Base-by-base conservation (phyloP, 2,329 filamentous ascomycete genomes). In the Mariannaea elegans region DNA sequence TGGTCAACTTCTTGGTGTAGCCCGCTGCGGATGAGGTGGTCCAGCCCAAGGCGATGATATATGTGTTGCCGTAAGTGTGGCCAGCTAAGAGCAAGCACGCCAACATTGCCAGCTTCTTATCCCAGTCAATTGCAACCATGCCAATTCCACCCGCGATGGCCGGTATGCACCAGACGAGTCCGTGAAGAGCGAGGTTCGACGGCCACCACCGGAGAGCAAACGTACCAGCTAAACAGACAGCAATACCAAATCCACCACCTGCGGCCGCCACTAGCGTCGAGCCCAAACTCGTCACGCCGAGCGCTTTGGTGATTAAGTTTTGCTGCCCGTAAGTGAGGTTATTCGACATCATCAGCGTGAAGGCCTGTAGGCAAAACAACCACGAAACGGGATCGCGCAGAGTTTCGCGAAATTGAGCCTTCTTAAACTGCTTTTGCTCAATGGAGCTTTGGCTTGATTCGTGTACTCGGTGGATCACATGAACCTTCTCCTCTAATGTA, bases 1-100 rank as follows among this genome's bases (percentile, higher is more conserved):
- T 70, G 0, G 77, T 79, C 13, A 78, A 73, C 63, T 80, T 80
- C 67, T 81, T 81, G 1, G 78, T 80, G 59, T 80, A 78, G 4
- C 78, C 76, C 0, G 76, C 74, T 2, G 70, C 65, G 6, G 65
- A 66, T 2, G 75, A 76, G 3, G 74, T 76, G 5, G 76, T 74
- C 75, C 76, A 78, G 7, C 75, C 76, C 1, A 79, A 51, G 0
- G 65, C 66, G 21, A 72, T 71, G 59, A 71, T 71, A 50, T 72
- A 72, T 0, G 67, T 65, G 44, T 66, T 65, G 4, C 66, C 65
- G 31, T 76, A 78, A 0, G 75, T 77, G 38, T 77, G 71, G 16
- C 73, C 74, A 12, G 69, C 68, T 1, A 72, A 60, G 24, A 71
- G 55, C 21, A 72, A 51, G 31, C 64, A 70, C 3, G 64, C 69